Base-by-base conservation (phyloP, 345 rosid genomes). In the Eucalyptus curtisii region DNA sequence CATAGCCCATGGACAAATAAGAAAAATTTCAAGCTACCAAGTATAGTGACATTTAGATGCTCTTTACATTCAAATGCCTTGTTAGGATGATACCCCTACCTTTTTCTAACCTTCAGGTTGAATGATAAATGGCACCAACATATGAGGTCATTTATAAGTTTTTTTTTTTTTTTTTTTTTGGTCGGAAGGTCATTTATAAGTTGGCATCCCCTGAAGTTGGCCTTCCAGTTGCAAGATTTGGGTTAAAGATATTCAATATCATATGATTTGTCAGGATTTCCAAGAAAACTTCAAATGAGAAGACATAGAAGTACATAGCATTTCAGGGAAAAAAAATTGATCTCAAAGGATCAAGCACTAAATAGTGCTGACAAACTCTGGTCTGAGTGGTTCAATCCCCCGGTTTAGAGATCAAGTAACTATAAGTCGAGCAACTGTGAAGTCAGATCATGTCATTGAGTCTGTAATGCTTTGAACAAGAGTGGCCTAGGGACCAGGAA, bases 321-420 rank as follows among this genome's bases (percentile, higher is more conserved):
- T 17, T 33, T 4, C 42, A 66, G 20, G 0, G 13, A 31, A 33
- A 17, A 33, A 68, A 17, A 1, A n/a, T 4, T 68, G 11, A 68
- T 31, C 44, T 33, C 80, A 31, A 68, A 68, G 25, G 80, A 31
- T 68, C 80, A 68, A 1, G 80, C 42, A 33, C 80, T 44, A 17
- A 33, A 4, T 17, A 33, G 1, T 68, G 80, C 80, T 68, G 1
- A 68, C 44, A 68, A 64, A 64, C 20, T 64, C 1, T 15, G 76
- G 37, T 68, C 25, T 68, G 2, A 33, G 12, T 33, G 2, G 44
- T 68, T 8, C 44, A 68, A 68, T 68, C 14, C 13, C 24, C 44
- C 2, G 2, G 2, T 0, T 33, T 0, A 68, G 80, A 3, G 80
- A 68, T 68, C 80, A 68, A 0, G 25, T 2, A 33, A 68, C 24